phyloP scores from a whole-genome alignment of 305 asterid genomes.

The Solanum hybrid region DNA sequence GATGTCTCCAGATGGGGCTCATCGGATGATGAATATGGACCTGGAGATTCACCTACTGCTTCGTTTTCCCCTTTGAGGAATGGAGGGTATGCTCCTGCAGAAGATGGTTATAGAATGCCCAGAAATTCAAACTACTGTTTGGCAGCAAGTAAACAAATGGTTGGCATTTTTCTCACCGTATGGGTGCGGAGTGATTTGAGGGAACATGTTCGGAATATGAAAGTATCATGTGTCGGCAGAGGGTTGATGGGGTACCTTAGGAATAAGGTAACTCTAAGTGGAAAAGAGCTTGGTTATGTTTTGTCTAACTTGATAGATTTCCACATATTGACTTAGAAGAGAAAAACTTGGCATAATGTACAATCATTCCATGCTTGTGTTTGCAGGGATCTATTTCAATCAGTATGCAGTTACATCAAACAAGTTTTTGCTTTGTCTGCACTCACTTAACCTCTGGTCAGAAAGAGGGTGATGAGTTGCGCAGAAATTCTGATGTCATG shows the following conservation, averaged over 20 bases:
- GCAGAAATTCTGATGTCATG: slow-evolving; percentile 26
- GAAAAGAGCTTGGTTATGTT: background rate
- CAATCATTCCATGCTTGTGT: background rate
- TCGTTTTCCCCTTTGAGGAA: background rate
- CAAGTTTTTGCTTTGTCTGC: slow-evolving; percentile 28
- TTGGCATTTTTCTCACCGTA: slow-evolving; percentile 19
- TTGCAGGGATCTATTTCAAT: slow-evolving; percentile 27
- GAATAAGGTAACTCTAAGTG: slow-evolving; percentile 16
- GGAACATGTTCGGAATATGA: slow-evolving; percentile 14
- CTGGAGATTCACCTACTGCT: slow-evolving; percentile 6
- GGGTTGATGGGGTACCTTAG: slow-evolving; percentile 29
- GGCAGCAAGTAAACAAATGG: slow-evolving; percentile 25
- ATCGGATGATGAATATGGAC: slow-evolving; percentile 13
- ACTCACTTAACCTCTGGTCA: slow-evolving; percentile 28
- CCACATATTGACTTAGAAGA: background rate
- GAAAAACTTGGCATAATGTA: background rate
- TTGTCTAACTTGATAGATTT: background rate
- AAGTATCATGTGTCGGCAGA: slow-evolving; percentile 26
- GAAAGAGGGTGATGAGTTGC: slow-evolving; percentile 25
- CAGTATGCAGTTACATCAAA: slow-evolving; percentile 22
- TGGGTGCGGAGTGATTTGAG: slow-evolving; percentile 20
- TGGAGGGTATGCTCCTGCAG: slow-evolving; percentile 3
- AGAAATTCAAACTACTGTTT: slow-evolving; percentile 15
- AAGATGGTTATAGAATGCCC: slow-evolving; percentile 5
- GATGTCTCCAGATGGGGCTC: slow-evolving; percentile 8